phyloP scores from a whole-genome alignment of 441 rosid genomes.

The Erodium texanum region DNA sequence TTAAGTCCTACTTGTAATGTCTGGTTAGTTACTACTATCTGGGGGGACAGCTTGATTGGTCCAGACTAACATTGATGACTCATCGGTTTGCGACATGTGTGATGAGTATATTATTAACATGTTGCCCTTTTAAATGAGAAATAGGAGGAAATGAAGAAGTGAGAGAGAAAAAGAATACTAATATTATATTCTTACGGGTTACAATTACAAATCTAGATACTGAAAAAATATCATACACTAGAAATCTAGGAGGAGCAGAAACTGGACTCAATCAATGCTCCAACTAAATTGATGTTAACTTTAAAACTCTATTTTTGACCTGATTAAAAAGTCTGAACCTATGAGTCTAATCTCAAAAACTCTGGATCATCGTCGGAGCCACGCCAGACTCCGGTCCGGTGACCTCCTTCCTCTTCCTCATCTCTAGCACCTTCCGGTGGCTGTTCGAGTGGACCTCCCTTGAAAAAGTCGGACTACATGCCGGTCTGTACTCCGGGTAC shows the following conservation, averaged over 20 bases:
- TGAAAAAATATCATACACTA: not conserved
- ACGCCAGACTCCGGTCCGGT: slow-evolving; percentile 31
- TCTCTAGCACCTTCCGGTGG: slow-evolving; percentile 84
- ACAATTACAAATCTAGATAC: not conserved
- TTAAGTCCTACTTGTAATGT: too few species aligned
- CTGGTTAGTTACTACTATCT: too few species aligned
- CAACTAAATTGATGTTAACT: not conserved
- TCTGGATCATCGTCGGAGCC: slow-evolving; percentile 28
- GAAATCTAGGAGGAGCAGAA: not conserved
- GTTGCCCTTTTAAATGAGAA: not conserved
- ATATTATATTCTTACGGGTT: not conserved
- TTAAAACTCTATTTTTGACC: not conserved
- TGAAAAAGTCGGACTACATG: slow-evolving; percentile 87
- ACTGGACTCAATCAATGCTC: too few species aligned
- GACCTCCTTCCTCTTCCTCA: slow-evolving; percentile 63
- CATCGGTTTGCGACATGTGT: too few species aligned
- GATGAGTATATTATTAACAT: not conserved
- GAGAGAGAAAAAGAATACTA: not conserved
- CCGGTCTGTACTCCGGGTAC: slow-evolving; percentile 83
- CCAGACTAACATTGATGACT: too few species aligned
- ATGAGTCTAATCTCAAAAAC: slow-evolving; percentile 31
- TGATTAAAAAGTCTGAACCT: slow-evolving; percentile 18
- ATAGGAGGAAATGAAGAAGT: not conserved
- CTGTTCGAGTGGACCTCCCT: slow-evolving; percentile 71
- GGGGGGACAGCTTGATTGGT: too few species aligned